Percentiles rank a stretch among this genome's conserved stretches.
These are phyloP conservation scores for Talaromyces sp. DNA, from an alignment of 2,329 filamentous ascomycete species.

Conservation along the genomic window DNA sequence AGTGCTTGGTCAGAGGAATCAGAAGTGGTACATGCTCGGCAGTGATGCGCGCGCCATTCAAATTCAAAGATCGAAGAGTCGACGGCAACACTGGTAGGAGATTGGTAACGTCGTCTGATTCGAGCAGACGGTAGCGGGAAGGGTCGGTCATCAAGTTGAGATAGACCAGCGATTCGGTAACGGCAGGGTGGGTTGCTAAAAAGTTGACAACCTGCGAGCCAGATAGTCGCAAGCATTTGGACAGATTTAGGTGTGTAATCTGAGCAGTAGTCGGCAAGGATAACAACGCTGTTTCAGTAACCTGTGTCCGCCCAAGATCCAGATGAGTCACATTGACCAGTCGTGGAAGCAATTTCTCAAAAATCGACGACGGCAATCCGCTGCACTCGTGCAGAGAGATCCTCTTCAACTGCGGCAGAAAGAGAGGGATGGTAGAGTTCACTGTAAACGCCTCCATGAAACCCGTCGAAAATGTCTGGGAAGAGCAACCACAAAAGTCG, in stretches of 20 bases:
- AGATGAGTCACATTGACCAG: slow-evolving; percentile 68
- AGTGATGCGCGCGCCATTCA: slow-evolving; percentile 71
- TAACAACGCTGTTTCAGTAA: slow-evolving; percentile 67
- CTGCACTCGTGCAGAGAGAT: slow-evolving; percentile 77
- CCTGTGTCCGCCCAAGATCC: slow-evolving; percentile 73
- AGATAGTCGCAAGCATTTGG: slow-evolving; percentile 69
- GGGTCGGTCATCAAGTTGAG: slow-evolving; percentile 71
- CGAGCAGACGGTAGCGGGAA: slow-evolving; percentile 68
- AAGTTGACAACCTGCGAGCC: slow-evolving; percentile 68
- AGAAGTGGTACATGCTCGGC: slow-evolving; percentile 62
- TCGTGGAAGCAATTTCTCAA: slow-evolving; percentile 69
- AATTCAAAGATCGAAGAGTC: slow-evolving; percentile 68
- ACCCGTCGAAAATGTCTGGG: slow-evolving; percentile 61
- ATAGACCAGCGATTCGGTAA: slow-evolving; percentile 61
- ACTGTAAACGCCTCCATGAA: slow-evolving; percentile 56
- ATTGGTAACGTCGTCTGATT: slow-evolving; percentile 60
- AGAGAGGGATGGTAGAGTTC: slow-evolving; percentile 48
- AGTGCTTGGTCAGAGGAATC: slow-evolving; percentile 63
- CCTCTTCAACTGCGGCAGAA: slow-evolving; percentile 59
- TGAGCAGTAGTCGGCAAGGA: slow-evolving; percentile 68
- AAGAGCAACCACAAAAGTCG: slow-evolving; percentile 75
- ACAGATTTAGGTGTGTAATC: slow-evolving; percentile 74
- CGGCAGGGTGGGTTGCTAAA: slow-evolving; percentile 66
- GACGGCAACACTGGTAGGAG: slow-evolving; percentile 64
- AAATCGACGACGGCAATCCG: slow-evolving; percentile 63